A percentile compares a stretch with the other conserved stretches of the same genome.
Conservation (phyloP, 352 stramenopile genomes). For the Pythium coloratum region DNA sequence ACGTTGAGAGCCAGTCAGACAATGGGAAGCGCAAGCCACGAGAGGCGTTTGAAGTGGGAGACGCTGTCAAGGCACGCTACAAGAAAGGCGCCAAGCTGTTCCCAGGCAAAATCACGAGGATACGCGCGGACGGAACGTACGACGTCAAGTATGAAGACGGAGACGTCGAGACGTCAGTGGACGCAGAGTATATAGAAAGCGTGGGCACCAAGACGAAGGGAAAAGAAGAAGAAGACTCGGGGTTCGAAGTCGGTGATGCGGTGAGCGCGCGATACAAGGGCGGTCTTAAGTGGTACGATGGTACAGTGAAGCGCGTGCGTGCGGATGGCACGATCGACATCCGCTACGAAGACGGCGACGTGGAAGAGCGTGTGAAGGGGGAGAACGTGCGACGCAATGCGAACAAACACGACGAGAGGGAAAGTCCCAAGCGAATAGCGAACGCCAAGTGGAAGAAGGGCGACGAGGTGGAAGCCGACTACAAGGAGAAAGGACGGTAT, state of each 20-base stretch:
- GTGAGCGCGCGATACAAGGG: constrained; percentile 35
- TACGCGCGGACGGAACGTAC: constrained; percentile 58
- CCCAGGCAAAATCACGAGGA: constrained; percentile 46
- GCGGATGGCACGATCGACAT: constrained; percentile 58
- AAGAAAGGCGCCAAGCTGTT: constrained; percentile 52
- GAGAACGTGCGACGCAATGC: constrained; percentile 15
- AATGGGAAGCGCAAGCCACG: background rate
- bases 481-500: constrained; percentile 42
- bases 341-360: constrained; percentile 49
- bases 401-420: constrained; percentile 9
- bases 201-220: constrained; percentile 8
- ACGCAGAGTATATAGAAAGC: constrained; percentile 9
- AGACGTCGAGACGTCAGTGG: constrained; percentile 29
- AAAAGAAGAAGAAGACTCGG: background rate
- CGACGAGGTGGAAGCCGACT: constrained; percentile 45
- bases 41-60: constrained; percentile 8
- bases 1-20: background rate
- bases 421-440: constrained; percentile 8
- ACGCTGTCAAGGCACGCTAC: constrained; percentile 44
- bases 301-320: constrained; percentile 57
- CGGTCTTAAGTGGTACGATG: constrained; percentile 47
- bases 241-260: constrained; percentile 24
- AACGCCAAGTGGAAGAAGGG: constrained; percentile 28
- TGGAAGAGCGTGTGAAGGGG: constrained; percentile 38
- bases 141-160: constrained; percentile 77